Evolutionary conservation across 768 basidiomycete species (phyloP), one percentile per base, ranked within the genome.

Genomic region (Hypholoma sublateritium): DNA sequence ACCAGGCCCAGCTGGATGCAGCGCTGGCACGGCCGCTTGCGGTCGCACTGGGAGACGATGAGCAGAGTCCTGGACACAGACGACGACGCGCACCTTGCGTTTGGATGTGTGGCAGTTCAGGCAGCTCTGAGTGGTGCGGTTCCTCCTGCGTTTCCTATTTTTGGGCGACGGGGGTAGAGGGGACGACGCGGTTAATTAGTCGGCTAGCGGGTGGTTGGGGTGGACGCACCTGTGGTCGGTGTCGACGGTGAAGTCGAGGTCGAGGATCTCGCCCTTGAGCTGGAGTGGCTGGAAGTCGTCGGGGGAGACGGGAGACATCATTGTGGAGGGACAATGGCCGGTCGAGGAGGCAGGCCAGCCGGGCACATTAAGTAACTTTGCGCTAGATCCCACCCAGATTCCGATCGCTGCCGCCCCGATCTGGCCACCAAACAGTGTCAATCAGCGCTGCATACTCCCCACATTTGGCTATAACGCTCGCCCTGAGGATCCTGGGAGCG

Each of bases 71-170:
- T 57, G 17, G 39, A 17, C 57, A 52, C 25, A 51, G 53, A 53
- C 48, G 56, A 55, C 54, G 55, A 49, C 28, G 60, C 79, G 54
- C 59, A 93, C 93, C 82, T 95, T 95, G 65, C 94, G 78, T 76
- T 96, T 96, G 53, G 93, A 94, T 44, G 93, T 94, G 74, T 96
- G 94, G 75, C 94, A 96, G 67, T 92, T 92, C 58, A 88, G 75
- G 68, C 87, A 89, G 68, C 89, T 91, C 77, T 95, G 90, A 2
- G 93, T 95, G 46, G 93, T 95, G 67, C 94, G 81, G 76, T 96
- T 96, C 67, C 94, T 83, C 69, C 93, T 87, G 65, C 93, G 81
- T 70, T 89, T 93, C 73, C 90, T 82, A 75, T 74, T 77, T 77
- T 77, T 74, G 77, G 76, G 70, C 66, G 66, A 68, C 72, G 75